Conservation (phyloP, 2,329 filamentous ascomycete species). For the Bipolaris zeicola region DNA sequence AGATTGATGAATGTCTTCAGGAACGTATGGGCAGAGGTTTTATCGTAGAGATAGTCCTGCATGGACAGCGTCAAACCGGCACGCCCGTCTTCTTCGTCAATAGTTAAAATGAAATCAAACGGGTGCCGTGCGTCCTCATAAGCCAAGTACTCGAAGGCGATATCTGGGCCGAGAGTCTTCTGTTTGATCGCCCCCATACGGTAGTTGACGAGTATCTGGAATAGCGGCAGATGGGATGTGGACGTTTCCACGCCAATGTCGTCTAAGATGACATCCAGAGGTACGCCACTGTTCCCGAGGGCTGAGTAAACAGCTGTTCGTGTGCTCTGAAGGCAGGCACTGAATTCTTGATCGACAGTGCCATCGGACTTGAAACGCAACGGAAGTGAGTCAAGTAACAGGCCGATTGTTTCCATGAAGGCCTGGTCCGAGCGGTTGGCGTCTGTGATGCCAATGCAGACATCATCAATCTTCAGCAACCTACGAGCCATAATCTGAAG, state of each 20-base stretch:
- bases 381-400: no score
- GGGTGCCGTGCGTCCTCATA: no score
- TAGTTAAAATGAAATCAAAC: no score
- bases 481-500: constrained; percentile 32
- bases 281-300: constrained; percentile 37
- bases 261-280: constrained; percentile 57
- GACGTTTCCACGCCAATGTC: constrained; percentile 52
- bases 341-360: no score
- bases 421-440: constrained; percentile 34
- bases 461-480: constrained; percentile 33
- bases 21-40: constrained; percentile 32
- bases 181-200: constrained; percentile 40
- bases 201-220: constrained; percentile 59
- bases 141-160: no score
- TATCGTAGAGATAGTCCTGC: constrained; percentile 20
- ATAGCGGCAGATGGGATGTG: constrained; percentile 52
- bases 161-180: constrained; percentile 35
- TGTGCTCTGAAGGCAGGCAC: no score
- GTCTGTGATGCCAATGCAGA: constrained; percentile 58
- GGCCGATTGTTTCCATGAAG: no score
- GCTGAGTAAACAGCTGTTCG: no score
- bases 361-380: no score
- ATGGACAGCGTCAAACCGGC: no score
- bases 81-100: no score
- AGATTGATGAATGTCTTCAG: constrained; percentile 1